Conservation (phyloP, 306 rosid species). For the Cucumis hystrix region DNA sequence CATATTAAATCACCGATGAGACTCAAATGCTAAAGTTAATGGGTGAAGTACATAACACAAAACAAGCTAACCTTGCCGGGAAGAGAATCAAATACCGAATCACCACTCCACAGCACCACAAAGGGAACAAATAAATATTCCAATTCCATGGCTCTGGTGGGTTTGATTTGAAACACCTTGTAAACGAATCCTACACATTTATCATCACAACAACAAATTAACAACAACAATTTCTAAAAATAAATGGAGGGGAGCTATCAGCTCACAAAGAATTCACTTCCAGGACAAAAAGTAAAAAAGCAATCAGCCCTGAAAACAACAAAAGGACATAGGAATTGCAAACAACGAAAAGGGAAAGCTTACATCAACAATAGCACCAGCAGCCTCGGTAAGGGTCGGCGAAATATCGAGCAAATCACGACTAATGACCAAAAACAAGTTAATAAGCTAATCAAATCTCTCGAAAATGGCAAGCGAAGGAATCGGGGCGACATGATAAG, state of each 20-base stretch:
- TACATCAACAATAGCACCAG: constrained; percentile 95
- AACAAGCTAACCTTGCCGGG: constrained; percentile 55
- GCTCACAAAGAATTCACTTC: not conserved
- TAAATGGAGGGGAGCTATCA: not conserved
- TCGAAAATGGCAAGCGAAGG: not conserved
- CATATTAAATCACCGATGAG: no score
- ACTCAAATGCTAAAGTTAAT: no score
- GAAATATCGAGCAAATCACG: constrained; percentile 83
- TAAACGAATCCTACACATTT: constrained; percentile 64
- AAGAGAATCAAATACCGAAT: constrained; percentile 70
- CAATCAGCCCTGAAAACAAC: not conserved
- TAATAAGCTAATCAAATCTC: not conserved
- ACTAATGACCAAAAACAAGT: constrained; percentile 26
- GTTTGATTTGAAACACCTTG: constrained; percentile 95
- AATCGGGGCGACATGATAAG: not conserved
- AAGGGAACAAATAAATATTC: constrained; percentile 88
- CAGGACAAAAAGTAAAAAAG: not conserved
- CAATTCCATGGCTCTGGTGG: constrained; percentile 96
- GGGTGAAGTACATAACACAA: no score
- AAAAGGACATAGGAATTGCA: not conserved
- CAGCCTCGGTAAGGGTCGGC: constrained; percentile 82
- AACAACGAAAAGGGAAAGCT: constrained; percentile 4
- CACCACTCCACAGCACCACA: constrained; percentile 92
- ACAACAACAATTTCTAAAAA: not conserved
- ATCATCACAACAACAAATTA: not conserved